Conservation (phyloP, 2,329 filamentous ascomycete genomes). For the Pyrenophora graminea region DNA sequence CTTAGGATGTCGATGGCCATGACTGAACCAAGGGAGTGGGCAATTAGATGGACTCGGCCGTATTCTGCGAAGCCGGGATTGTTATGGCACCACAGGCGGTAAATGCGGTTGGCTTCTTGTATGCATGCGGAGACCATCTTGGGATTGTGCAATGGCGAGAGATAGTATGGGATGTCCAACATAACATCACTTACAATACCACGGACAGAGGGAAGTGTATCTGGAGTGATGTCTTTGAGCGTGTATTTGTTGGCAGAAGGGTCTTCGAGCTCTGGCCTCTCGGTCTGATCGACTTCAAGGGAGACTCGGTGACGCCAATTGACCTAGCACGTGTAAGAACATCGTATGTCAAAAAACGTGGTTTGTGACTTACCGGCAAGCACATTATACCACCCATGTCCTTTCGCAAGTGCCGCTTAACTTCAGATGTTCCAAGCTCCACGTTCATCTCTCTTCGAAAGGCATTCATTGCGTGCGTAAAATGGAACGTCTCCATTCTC, state of each 20-base stretch:
- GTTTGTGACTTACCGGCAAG: slow-evolving; percentile 60
- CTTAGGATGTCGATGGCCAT: slow-evolving; percentile 94
- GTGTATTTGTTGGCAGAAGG: slow-evolving; percentile 65
- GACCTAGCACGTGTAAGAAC: slow-evolving; percentile 50
- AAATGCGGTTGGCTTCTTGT: slow-evolving; percentile 91
- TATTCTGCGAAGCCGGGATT: slow-evolving; percentile 82
- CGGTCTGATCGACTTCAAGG: slow-evolving; percentile 72
- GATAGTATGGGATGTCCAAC: slow-evolving; percentile 97
- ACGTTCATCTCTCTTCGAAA: slow-evolving; percentile 86
- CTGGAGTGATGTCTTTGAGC: slow-evolving; percentile 88
- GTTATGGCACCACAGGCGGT: slow-evolving; percentile 90
- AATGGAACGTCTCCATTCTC: slow-evolving; percentile 92
- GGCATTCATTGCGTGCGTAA: slow-evolving; percentile 92
- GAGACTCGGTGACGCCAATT: slow-evolving; percentile 92
- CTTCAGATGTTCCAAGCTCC: slow-evolving; percentile 73
- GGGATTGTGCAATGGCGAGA: slow-evolving; percentile 85
- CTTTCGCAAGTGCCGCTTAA: slow-evolving; percentile 75
- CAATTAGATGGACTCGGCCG: slow-evolving; percentile 88
- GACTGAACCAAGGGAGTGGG: slow-evolving; percentile 89
- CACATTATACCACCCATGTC: slow-evolving; percentile 92
- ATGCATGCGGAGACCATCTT: slow-evolving; percentile 93
- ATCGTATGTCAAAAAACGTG: not conserved
- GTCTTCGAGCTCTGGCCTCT: slow-evolving; percentile 58
- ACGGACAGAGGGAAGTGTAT: slow-evolving; percentile 85
- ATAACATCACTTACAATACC: slow-evolving; percentile 96